These are phyloP conservation scores for Triticum timopheevii DNA, from an alignment of 176 grass and related monocot genomes.

Conservation along the genomic window DNA sequence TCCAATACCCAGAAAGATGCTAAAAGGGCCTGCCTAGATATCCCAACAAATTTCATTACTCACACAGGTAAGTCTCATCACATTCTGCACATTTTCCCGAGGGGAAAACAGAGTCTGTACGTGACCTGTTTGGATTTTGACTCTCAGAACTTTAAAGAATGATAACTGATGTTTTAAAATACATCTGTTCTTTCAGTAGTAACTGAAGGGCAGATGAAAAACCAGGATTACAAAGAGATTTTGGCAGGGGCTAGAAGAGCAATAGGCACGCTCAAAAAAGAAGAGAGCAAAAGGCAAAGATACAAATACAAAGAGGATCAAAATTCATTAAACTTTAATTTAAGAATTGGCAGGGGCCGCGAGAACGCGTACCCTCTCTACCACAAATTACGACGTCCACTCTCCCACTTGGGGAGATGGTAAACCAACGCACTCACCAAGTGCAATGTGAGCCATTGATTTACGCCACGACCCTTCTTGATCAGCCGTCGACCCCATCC, in stretches of 20 bases:
- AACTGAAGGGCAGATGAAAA: too few relatives aligned
- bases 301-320: too few relatives aligned
- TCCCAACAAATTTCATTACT: neutral
- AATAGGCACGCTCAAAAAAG: too few relatives aligned
- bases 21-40: neutral
- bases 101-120: neutral
- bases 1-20: neutral
- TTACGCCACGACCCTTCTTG: constrained; percentile 17
- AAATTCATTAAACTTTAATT: neutral
- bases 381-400: constrained; percentile 44
- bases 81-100: neutral
- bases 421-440: neutral
- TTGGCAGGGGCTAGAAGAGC: too few relatives aligned
- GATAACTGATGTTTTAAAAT: too few relatives aligned
- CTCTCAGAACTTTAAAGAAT: too few relatives aligned
- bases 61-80: too few relatives aligned
- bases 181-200: too few relatives aligned
- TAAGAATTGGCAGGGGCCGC: neutral
- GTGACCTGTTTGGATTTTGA: too few relatives aligned
- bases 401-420: constrained; percentile 36
- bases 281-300: too few relatives aligned
- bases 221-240: too few relatives aligned
- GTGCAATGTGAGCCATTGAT: constrained; percentile 37
- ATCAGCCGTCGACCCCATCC: constrained; percentile 20
- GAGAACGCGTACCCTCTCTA: constrained; percentile 42